These are phyloP conservation scores for Priceomyces medius DNA, from an alignment of 805 yeast genomes.

Conservation along the genomic window DNA sequence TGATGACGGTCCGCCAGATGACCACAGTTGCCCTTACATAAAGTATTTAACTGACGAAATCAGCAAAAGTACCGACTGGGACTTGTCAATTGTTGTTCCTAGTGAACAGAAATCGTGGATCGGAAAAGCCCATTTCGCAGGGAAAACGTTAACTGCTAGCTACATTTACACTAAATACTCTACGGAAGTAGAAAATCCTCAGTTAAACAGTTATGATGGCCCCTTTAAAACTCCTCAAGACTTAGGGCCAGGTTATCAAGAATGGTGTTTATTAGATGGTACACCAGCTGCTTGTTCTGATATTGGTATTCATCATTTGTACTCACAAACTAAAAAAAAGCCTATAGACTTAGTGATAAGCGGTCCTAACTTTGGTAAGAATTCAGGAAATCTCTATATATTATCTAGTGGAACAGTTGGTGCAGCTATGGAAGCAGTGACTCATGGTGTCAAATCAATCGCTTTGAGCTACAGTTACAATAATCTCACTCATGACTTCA, in stretches of 20 bases:
- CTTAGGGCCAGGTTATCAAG: constrained; percentile 47
- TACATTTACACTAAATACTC: constrained; percentile 57
- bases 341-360: constrained; percentile 84
- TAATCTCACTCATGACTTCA: constrained; percentile 46
- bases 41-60: constrained; percentile 77
- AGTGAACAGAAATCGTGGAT: constrained; percentile 91
- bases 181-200: constrained; percentile 37
- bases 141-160: constrained; percentile 56
- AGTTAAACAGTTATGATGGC: constrained; percentile 55
- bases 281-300: constrained; percentile 97
- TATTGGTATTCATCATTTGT: constrained; percentile 77
- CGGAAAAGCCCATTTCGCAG: constrained; percentile 95
- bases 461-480: constrained; percentile 88
- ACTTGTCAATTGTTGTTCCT: constrained; percentile 80
- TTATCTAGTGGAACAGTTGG: constrained; percentile 95
- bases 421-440: constrained; percentile 91
- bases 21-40: constrained; percentile 77
- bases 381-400: constrained; percentile 83
- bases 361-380: constrained; percentile 96
- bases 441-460: constrained; percentile 66
- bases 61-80: constrained; percentile 70
- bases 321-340: constrained; percentile 40
- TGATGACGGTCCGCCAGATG: constrained; percentile 94
- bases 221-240: constrained; percentile 59
- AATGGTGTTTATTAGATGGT: constrained; percentile 86